A percentile compares a stretch with the other conserved stretches of the same genome.
Evolutionary conservation across 805 yeast species (phyloP).

Genomic region (Candida methanosorbosa): DNA sequence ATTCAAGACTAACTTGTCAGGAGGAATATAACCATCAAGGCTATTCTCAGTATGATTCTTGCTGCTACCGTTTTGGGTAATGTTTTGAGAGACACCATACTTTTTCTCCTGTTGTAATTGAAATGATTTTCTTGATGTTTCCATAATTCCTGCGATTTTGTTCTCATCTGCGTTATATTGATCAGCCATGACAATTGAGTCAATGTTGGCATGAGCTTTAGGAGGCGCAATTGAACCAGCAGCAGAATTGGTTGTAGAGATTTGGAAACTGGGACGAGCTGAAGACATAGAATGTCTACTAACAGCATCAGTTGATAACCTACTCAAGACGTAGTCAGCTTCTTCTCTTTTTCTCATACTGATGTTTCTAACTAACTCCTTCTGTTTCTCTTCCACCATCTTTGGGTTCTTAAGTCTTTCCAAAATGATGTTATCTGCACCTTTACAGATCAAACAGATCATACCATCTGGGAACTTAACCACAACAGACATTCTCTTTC

Average conservation of each 20-base stretch:
- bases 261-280: constrained; percentile 7
- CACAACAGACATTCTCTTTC: constrained; percentile 93
- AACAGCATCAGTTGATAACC: constrained; percentile 36
- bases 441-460: constrained; percentile 78
- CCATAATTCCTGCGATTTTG: constrained; percentile 46
- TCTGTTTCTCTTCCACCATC: constrained; percentile 53
- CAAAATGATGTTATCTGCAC: constrained; percentile 87
- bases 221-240: constrained; percentile 11
- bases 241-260: constrained; percentile 7
- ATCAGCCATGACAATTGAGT: not conserved
- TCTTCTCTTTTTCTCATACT: constrained; percentile 64
- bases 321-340: constrained; percentile 62
- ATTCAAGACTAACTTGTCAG: constrained; percentile 53
- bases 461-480: constrained; percentile 69
- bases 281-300: constrained; percentile 20
- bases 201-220: not conserved
- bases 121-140: constrained; percentile 46
- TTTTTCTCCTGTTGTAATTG: constrained; percentile 50
- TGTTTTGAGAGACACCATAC: constrained; percentile 28
- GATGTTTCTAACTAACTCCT: constrained; percentile 51
- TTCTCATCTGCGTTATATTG: constrained; percentile 34
- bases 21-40: constrained; percentile 27
- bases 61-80: constrained; percentile 6
- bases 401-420: constrained; percentile 57
- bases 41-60: not conserved